Evolutionary conservation across 768 basidiomycete genomes (phyloP).

Genomic region (Boletus edulis): DNA sequence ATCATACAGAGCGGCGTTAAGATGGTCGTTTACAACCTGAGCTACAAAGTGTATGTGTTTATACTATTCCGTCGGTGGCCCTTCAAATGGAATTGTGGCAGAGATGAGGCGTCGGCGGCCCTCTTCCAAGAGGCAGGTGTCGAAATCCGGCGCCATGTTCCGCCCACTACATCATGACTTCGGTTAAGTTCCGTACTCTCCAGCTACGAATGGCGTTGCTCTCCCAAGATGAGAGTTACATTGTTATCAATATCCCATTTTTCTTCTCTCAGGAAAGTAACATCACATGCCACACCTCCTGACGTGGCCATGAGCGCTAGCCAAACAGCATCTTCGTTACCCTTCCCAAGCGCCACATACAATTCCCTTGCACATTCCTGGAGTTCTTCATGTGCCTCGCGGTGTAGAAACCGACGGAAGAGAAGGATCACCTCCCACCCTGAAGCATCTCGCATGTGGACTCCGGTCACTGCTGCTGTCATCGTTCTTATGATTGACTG

Average conservation of each 20-base stretch:
- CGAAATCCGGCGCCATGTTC: conserved; percentile 68
- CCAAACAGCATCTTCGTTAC: conserved; percentile 87
- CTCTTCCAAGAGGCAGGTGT: conserved; percentile 83
- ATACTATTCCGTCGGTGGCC: neutral
- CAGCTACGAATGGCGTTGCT: conserved; percentile 20
- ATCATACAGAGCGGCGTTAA: conserved; percentile 94
- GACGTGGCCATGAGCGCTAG: conserved; percentile 60
- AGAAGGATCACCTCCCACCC: conserved; percentile 80
- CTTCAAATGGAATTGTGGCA: conserved; percentile 27
- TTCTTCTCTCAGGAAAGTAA: conserved; percentile 50
- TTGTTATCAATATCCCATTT: conserved; percentile 63
- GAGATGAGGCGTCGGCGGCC: conserved; percentile 78
- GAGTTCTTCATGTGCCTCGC: conserved; percentile 67
- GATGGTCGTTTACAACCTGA: conserved; percentile 91
- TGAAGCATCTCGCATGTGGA: conserved; percentile 66
- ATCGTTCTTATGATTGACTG: conserved; percentile 74
- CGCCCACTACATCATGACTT: conserved; percentile 32
- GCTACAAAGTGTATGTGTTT: conserved; percentile 85
- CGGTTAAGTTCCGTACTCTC: neutral
- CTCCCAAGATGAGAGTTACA: conserved; percentile 27
- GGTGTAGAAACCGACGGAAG: conserved; percentile 75
- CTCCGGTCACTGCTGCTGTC: conserved; percentile 59
- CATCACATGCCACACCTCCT: conserved; percentile 38
- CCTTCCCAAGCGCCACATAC: conserved; percentile 55
- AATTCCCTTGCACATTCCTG: conserved; percentile 63